Evolutionary conservation across 306 rosid species (phyloP), one percentile per base, ranked within the genome.

Genomic region (Prosopis cineraria): DNA sequence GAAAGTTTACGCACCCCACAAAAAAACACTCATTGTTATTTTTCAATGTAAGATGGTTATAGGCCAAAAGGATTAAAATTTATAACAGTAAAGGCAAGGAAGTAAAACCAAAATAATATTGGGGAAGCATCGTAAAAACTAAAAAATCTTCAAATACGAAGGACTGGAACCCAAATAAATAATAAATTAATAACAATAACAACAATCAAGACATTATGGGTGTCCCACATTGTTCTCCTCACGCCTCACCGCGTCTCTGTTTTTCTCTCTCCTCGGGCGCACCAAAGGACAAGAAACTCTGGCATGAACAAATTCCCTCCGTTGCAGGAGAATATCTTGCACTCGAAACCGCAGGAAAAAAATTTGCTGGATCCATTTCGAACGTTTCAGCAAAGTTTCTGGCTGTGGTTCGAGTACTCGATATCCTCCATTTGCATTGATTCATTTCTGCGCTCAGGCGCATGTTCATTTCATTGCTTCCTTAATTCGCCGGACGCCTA

Each of bases 171-270:
- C 0, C 3, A 65, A 81, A 78, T 25, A 20, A 55, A 36, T 62
- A 14, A 8, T 1, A 36, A 55, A 45, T 13, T 6, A 48, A 48
- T 6, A 48, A 19, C 6, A 48, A 6, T 48, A 48, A 50, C 6
- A 52, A 52, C 27, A 20, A 50, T 1, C 63, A 76, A 68, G 43
- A n/a, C 65, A 83, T 69, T 29, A 45, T 45, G 80, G 87, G 84
- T 68, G 84, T 81, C 87, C 87, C 72, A 70, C 72, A 60, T 43
- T 78, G 78, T 81, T 85, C 85, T 81, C 90, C 88, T 53, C 89
- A 83, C 85, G 79, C 82, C 86, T 77, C 71, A 60, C 74, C 79
- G 74, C 77, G 45, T 65, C 69, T 48, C 72, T 70, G 66, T 81
- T 77, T 68, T 63, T 83, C 88, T 87, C 85, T 82, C 87, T 83